Conservation (phyloP, 2,329 filamentous ascomycete species). For the Metarhizium robertsii region DNA sequence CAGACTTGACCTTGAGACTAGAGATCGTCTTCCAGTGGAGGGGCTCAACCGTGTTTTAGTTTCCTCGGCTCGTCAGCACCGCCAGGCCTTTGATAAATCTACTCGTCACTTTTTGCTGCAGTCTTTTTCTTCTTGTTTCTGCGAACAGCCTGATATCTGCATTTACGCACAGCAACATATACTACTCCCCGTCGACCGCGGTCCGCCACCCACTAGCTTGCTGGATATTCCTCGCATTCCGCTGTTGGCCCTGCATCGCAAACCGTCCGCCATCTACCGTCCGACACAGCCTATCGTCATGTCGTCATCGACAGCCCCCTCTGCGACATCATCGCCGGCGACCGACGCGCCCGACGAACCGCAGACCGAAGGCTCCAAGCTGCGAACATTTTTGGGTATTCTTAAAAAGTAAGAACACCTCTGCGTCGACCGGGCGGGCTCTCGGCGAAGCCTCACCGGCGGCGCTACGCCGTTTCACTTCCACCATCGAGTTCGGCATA, state of each 20-base stretch:
- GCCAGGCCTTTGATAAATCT: too few relatives aligned
- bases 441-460: slow-evolving; percentile 3
- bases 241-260: background rate
- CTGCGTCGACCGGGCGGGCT: slow-evolving; percentile 1
- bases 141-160: background rate
- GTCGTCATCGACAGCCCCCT: slow-evolving; percentile 28
- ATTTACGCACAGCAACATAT: background rate
- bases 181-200: too few relatives aligned
- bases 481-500: background rate
- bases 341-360: slow-evolving; percentile 31
- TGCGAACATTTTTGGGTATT: slow-evolving; percentile 81
- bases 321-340: slow-evolving; percentile 20
- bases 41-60: background rate
- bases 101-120: too few relatives aligned
- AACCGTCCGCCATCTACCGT: background rate
- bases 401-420: slow-evolving; percentile 65
- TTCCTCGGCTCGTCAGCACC: background rate
- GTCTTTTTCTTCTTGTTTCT: background rate
- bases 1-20: too few relatives aligned
- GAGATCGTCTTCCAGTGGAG: background rate
- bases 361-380: slow-evolving; percentile 74
- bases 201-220: background rate
- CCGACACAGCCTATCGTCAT: slow-evolving; percentile 13
- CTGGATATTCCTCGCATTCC: background rate
- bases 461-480: slow-evolving; percentile 1